These are phyloP conservation scores for Aristolochia contorta DNA, from an alignment of 164 flowering plant genomes.

Conservation along the genomic window DNA sequence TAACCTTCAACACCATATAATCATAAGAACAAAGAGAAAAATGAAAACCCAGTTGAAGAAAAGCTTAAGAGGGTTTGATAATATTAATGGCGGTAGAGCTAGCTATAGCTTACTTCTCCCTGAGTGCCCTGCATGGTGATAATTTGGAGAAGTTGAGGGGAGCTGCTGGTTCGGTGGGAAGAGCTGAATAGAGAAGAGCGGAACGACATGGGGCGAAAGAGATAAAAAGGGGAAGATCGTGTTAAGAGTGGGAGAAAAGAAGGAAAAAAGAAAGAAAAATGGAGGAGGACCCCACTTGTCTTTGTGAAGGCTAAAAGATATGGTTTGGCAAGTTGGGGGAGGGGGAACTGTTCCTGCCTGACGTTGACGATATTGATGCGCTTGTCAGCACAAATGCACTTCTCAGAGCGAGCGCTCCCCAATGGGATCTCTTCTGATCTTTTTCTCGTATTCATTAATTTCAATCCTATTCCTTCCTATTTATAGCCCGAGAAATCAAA, in stretches of 20 bases:
- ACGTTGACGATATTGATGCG: constrained; percentile 22
- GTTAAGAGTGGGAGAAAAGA: neutral
- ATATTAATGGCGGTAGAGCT: neutral
- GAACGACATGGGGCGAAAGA: constrained; percentile 10
- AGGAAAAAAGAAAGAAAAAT: neutral
- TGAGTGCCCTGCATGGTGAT: constrained; percentile 23
- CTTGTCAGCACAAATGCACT: neutral
- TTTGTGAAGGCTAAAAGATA: constrained; percentile 4
- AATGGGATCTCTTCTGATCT: too few relatives aligned
- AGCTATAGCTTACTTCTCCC: constrained; percentile 22
- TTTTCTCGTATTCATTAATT: too few relatives aligned
- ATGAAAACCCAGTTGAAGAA: neutral
- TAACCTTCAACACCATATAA: constrained; percentile 27
- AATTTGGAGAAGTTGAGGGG: constrained; percentile 2
- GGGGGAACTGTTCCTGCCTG: constrained; percentile 6
- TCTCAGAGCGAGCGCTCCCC: too few relatives aligned
- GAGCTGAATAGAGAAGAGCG: constrained; percentile 1
- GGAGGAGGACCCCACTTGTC: constrained; percentile 8
- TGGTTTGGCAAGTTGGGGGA: constrained; percentile 19
- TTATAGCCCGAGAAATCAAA: too few relatives aligned
- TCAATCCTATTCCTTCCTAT: too few relatives aligned
- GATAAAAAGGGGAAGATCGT: constrained; percentile 10
- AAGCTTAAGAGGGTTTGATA: neutral
- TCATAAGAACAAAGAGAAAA: neutral
- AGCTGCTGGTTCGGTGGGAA: neutral